Evolutionary conservation across 1,139 yeast species (phyloP).

Genomic region (Pichia sp.): DNA sequence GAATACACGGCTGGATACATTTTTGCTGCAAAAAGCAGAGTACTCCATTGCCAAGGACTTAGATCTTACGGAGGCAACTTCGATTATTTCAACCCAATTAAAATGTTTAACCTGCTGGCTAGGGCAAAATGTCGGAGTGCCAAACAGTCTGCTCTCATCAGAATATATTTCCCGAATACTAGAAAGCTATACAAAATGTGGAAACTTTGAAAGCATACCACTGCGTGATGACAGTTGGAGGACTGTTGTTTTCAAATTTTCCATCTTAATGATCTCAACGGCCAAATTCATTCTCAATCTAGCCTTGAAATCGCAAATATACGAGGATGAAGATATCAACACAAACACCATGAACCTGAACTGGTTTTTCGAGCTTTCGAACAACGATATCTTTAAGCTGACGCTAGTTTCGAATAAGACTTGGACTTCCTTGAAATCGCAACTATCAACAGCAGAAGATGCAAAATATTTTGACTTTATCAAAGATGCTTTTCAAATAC

Average conservation of each 20-base stretch:
- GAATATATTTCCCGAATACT: constrained; percentile 14
- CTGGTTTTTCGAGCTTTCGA: constrained; percentile 18
- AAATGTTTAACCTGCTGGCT: constrained; percentile 18
- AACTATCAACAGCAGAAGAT: background rate
- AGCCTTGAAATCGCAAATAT: constrained; percentile 54
- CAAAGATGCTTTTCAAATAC: constrained; percentile 11
- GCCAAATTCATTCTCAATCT: constrained; percentile 46
- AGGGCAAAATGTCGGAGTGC: constrained; percentile 16
- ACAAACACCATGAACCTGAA: constrained; percentile 54
- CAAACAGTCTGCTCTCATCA: constrained; percentile 17
- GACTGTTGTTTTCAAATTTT: constrained; percentile 31
- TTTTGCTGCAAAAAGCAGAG: constrained; percentile 40
- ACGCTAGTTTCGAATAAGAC: constrained; percentile 5
- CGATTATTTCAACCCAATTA: constrained; percentile 39
- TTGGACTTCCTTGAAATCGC: constrained; percentile 4
- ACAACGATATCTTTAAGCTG: constrained; percentile 10
- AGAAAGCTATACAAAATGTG: background rate
- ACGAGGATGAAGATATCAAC: constrained; percentile 73
- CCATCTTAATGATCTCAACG: constrained; percentile 48
- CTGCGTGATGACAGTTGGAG: background rate
- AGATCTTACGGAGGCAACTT: constrained; percentile 38
- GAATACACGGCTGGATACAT: constrained; percentile 62
- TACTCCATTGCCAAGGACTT: constrained; percentile 39
- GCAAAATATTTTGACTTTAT: constrained; percentile 7
- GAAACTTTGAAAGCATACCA: constrained; percentile 9